phyloP scores from a whole-genome alignment of 2,329 filamentous ascomycete genomes.

The Neurospora sp. region DNA sequence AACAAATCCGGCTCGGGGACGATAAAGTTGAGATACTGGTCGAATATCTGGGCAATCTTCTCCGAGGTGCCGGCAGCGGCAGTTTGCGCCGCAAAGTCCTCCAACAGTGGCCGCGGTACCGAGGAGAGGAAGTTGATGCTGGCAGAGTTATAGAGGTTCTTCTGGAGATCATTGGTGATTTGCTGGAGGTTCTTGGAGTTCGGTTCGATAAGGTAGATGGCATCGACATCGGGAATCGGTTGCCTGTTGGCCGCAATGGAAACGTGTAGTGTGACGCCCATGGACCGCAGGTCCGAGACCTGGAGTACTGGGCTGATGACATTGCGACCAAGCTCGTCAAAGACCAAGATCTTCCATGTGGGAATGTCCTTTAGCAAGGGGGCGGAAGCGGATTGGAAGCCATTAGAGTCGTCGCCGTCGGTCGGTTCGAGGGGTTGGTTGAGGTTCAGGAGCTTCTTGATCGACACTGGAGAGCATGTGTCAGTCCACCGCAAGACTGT shows the following conservation, averaged over 20 bases:
- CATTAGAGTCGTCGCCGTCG: constrained; percentile 56
- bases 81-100: constrained; percentile 88
- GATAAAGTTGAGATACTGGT: constrained; percentile 96
- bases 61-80: constrained; percentile 77
- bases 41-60: constrained; percentile 82
- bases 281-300: constrained; percentile 82
- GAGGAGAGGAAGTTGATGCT: constrained; percentile 97
- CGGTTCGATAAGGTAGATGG: constrained; percentile 92
- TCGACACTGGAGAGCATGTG: constrained; percentile 52
- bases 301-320: constrained; percentile 93
- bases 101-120: constrained; percentile 77
- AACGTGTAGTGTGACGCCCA: constrained; percentile 97
- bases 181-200: constrained; percentile 67
- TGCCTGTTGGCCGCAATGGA: constrained; percentile 73
- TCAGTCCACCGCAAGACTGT: not conserved
- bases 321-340: constrained; percentile 79
- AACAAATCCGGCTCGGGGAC: constrained; percentile 94
- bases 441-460: constrained; percentile 91
- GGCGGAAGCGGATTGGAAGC: constrained; percentile 56
- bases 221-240: constrained; percentile 90
- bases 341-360: constrained; percentile 96
- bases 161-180: constrained; percentile 78
- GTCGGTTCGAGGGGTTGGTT: constrained; percentile 61
- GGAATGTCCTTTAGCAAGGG: constrained; percentile 61
- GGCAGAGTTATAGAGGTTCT: constrained; percentile 81